Evolutionary conservation across 495 filamentous ascomycete genomes (phyloP), one percentile per base, ranked within the genome.

Genomic region (Penicillium paradoxum): DNA sequence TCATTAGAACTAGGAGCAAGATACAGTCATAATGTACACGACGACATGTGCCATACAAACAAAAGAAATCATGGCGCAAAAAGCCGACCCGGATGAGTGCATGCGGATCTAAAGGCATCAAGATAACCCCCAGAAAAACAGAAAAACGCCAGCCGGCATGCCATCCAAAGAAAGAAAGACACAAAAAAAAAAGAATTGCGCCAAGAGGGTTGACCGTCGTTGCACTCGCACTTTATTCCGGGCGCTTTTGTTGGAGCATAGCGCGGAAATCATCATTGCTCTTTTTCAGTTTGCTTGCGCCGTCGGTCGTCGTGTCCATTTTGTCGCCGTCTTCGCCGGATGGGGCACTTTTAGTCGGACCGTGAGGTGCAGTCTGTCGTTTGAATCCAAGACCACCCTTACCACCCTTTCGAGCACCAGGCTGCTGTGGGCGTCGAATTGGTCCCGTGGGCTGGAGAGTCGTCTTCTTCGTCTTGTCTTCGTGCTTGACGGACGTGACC

Each of bases 231-330:
- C 52, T 62, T 70, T 52, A 73, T 54, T 68, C 63, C 58, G 48
- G 45, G 40, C 56, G 64, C 56, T 62, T 70, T 54, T 61, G 57
- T 61, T 70, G 66, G 60, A 92, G 83, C 83, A 96, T 81, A 33
- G 80, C 82, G 62, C 85, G 88, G 71, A 96, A 96, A 72, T 95
- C 90, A 44, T 85, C 86, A 73, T 97, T 96, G 64, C 79, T 91
- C 79, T 91, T 92, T 50, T 67, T 76, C 45, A 63, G 67, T 49
- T 61, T 45, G 40, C 64, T 64, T 38, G 63, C 67, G 51, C 66
- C 49, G 36, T 73, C 60, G 39, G 66, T 62, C 33, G 61, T 62
- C 51, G 57, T 70, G 49, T 69, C 64, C 63, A 63, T 69, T 57
- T 63, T 58, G 59, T 67, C 58, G 42, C 59, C 37, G 71, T 62